phyloP scores from a whole-genome alignment of 2,329 filamentous ascomycete species.

The Aureobasidium sp. region DNA sequence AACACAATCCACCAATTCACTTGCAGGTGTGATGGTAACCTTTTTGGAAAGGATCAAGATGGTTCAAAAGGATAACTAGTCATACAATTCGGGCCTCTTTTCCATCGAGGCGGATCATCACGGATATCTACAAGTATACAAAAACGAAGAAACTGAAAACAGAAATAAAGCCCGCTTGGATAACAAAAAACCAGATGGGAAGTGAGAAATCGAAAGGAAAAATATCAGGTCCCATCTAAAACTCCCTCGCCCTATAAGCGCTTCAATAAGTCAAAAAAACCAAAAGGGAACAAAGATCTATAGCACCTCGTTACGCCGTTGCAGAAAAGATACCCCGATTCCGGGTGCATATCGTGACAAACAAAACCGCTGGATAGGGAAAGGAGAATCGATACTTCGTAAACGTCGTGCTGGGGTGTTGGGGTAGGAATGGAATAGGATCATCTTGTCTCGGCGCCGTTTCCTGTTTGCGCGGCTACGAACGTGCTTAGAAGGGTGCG shows the following conservation, averaged over 20 bases:
- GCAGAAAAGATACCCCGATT: not conserved
- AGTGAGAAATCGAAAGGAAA: not conserved
- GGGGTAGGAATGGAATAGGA: not conserved
- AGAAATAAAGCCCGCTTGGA: not conserved
- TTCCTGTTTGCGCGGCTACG: not conserved
- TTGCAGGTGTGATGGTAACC: not conserved
- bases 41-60: not conserved
- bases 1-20: too few species aligned
- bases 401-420: not conserved
- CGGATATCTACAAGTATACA: constrained; percentile 7
- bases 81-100: constrained; percentile 1
- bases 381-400: constrained; percentile 1
- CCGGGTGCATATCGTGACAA: not conserved
- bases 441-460: constrained; percentile 3
- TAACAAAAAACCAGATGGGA: not conserved
- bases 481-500: constrained; percentile 1
- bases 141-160: not conserved
- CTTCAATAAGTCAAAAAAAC: not conserved
- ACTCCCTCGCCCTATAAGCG: not conserved
- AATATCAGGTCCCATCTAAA: not conserved
- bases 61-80: not conserved
- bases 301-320: not conserved
- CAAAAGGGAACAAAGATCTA: not conserved
- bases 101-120: not conserved
- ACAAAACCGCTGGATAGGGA: not conserved